Conservation (phyloP, 306 rosid species). For the Cucurbita argyrosperma region DNA sequence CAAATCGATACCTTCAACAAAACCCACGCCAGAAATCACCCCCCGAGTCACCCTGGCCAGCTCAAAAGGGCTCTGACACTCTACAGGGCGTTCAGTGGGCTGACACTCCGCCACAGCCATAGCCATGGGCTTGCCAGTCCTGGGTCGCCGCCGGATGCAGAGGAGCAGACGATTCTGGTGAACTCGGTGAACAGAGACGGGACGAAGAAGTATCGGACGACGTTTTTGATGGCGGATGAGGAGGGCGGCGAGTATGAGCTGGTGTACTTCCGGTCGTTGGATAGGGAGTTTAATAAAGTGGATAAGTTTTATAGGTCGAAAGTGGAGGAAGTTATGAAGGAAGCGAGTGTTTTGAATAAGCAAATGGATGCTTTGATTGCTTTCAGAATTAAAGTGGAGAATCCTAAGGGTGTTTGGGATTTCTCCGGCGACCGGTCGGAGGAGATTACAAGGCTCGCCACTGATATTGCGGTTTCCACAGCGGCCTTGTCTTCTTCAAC, state of each 20-base stretch:
- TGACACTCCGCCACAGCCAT: not conserved
- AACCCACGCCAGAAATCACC: not conserved
- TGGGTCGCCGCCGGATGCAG: not conserved
- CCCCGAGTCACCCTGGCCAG: not conserved
- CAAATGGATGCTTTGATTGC: conserved; percentile 70
- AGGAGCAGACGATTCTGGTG: not conserved
- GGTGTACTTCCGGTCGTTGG: conserved; percentile 34
- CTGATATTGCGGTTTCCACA: not conserved
- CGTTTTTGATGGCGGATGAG: conserved; percentile 36
- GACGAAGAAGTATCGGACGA: conserved; percentile 24
- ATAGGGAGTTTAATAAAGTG: conserved; percentile 55
- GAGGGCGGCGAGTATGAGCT: conserved; percentile 51
- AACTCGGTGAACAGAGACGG: conserved; percentile 1
- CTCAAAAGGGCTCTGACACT: not conserved
- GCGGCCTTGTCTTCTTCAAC: conserved; percentile 4
- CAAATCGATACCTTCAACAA: not conserved
- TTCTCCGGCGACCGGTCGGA: not conserved
- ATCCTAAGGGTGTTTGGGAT: conserved; percentile 14
- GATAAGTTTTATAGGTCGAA: conserved; percentile 29
- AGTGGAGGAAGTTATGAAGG: conserved; percentile 46
- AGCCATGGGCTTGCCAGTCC: not conserved
- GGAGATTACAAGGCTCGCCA: not conserved
- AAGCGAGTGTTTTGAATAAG: conserved; percentile 39
- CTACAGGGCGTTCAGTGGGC: not conserved
- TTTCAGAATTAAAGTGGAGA: conserved; percentile 51